Conservation (phyloP, 1,139 yeast genomes). For the Zygotorulaspora mrakii region DNA sequence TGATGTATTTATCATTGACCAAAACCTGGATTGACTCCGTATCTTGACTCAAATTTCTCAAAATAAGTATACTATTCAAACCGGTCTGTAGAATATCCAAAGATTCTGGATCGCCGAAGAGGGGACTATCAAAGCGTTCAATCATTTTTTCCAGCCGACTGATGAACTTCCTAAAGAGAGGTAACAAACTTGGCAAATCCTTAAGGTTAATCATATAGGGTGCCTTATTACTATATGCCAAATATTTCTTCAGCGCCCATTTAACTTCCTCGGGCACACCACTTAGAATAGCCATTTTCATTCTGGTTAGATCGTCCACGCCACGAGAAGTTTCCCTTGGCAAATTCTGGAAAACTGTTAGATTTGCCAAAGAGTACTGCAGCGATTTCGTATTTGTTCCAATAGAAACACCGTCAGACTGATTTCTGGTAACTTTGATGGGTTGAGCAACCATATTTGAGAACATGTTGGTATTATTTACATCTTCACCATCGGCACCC, state of each 20-base stretch:
- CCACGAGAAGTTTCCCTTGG: constrained; percentile 43
- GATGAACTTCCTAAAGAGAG: constrained; percentile 28
- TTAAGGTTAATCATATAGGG: constrained; percentile 35
- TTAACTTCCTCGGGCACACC: constrained; percentile 54
- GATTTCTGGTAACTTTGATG: constrained; percentile 30
- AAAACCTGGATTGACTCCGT: constrained; percentile 76
- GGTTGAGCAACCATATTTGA: constrained; percentile 31
- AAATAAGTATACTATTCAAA: constrained; percentile 43
- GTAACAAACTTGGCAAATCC: constrained; percentile 29
- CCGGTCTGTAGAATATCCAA: constrained; percentile 31
- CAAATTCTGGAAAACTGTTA: constrained; percentile 34
- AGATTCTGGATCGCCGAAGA: constrained; percentile 18
- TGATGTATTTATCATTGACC: constrained; percentile 52
- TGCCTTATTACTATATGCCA: constrained; percentile 37
- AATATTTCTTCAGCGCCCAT: constrained; percentile 49
- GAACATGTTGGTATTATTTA: constrained; percentile 20
- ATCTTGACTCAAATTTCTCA: constrained; percentile 81
- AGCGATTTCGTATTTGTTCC: constrained; percentile 23
- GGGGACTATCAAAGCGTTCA: constrained; percentile 27
- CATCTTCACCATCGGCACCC: constrained; percentile 12
- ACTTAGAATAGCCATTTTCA: constrained; percentile 54
- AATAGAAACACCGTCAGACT: constrained; percentile 28
- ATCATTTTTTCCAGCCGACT: constrained; percentile 24
- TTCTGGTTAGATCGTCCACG: constrained; percentile 51
- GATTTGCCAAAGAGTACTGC: constrained; percentile 33